Conservation (phyloP, 2,329 filamentous ascomycete species). For the Fusarium clavum region DNA sequence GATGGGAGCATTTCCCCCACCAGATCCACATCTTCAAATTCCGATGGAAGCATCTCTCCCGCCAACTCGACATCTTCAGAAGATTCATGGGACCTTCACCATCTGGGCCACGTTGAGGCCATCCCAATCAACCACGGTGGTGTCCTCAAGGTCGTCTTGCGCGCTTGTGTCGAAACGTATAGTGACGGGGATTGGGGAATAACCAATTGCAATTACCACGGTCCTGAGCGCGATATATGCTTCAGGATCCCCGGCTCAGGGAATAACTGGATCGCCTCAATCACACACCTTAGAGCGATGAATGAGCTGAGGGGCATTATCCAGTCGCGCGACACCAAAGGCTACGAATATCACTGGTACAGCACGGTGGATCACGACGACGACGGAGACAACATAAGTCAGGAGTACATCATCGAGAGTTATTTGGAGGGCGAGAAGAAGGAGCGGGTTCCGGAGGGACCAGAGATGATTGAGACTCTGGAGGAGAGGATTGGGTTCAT, state of each 20-base stretch:
- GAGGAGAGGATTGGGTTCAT: not conserved
- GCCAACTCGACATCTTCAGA: not conserved
- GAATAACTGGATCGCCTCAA: not conserved
- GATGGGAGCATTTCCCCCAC: too few relatives aligned
- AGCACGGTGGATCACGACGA: too few relatives aligned
- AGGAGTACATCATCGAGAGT: not conserved
- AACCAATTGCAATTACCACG: not conserved
- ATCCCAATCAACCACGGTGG: not conserved
- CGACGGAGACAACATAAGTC: too few relatives aligned
- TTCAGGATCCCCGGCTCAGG: not conserved
- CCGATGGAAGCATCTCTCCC: too few relatives aligned
- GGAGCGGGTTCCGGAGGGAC: not conserved
- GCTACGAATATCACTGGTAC: not conserved
- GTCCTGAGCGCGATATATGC: not conserved
- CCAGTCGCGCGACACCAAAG: too few relatives aligned
- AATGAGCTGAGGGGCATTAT: not conserved
- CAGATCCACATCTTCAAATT: too few relatives aligned
- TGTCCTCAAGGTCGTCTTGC: not conserved
- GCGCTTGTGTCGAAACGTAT: not conserved
- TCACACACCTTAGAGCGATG: rapidly evolving
- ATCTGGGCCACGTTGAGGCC: not conserved
- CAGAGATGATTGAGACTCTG: not conserved
- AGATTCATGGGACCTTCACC: not conserved
- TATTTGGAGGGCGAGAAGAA: not conserved
- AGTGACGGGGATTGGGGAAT: not conserved